phyloP scores from a whole-genome alignment of 306 rosid species.

The Rosa lucieae region DNA sequence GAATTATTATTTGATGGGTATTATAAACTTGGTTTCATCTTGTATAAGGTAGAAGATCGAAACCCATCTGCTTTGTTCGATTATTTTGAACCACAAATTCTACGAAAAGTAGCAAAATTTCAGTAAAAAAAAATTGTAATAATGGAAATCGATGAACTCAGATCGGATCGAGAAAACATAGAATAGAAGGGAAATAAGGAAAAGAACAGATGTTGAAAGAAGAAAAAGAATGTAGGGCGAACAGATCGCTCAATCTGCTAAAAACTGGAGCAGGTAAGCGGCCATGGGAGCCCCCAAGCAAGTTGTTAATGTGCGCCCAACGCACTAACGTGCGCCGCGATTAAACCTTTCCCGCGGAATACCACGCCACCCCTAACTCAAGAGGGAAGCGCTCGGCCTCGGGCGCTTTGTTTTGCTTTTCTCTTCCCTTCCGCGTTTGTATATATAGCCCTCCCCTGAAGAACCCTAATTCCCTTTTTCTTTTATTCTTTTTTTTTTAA shows the following conservation, averaged over 20 bases:
- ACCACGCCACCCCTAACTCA: slow-evolving; percentile 54
- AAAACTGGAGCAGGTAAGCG: slow-evolving; percentile 27
- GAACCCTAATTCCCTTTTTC: slow-evolving; percentile 20
- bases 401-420: slow-evolving; percentile 13
- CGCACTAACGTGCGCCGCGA: slow-evolving; percentile 47
- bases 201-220: neutral
- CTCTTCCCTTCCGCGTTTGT: neutral
- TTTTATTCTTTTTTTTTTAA: neutral
- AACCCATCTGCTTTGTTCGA: neutral
- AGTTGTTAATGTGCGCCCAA: slow-evolving; percentile 36
- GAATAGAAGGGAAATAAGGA: no score
- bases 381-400: slow-evolving; percentile 54
- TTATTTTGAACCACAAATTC: neutral
- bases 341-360: slow-evolving; percentile 52
- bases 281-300: slow-evolving; percentile 29
- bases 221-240: slow-evolving; percentile 34
- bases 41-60: neutral
- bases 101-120: neutral
- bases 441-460: neutral
- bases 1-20: neutral
- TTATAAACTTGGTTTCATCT: neutral
- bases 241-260: slow-evolving; percentile 32
- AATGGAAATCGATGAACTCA: neutral
- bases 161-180: neutral
- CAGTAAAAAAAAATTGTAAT: neutral